phyloP scores from a whole-genome alignment of 768 basidiomycete genomes.

The Sutorius australiensis region DNA sequence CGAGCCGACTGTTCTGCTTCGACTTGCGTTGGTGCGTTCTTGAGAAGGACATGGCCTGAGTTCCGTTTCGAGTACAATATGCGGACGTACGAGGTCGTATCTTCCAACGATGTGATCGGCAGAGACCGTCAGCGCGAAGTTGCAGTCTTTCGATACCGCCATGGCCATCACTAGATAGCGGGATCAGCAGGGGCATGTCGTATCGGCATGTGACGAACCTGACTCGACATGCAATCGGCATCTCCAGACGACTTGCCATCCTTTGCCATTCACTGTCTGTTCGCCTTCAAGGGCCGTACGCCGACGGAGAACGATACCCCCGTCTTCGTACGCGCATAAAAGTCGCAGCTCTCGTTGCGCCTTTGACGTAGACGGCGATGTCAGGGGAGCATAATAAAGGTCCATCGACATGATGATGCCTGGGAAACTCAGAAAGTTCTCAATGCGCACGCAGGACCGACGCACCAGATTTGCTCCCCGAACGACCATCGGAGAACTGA shows the following conservation, averaged over 20 bases:
- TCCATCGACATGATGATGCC: conserved; percentile 91
- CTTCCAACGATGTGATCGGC: conserved; percentile 76
- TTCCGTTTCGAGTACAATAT: background rate
- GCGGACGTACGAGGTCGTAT: conserved; percentile 49
- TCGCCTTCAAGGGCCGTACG: conserved; percentile 38
- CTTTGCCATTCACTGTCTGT: conserved; percentile 58
- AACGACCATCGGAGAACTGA: conserved; percentile 41
- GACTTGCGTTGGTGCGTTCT: conserved; percentile 7
- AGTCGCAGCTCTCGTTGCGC: conserved; percentile 49
- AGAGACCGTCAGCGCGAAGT: conserved; percentile 74
- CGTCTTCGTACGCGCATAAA: conserved; percentile 81
- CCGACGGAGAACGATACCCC: conserved; percentile 68
- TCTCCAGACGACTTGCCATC: conserved; percentile 72
- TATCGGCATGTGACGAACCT: conserved; percentile 38
- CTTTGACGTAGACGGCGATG: conserved; percentile 32
- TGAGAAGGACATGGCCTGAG: background rate
- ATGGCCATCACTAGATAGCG: conserved; percentile 74
- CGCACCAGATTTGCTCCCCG: conserved; percentile 55
- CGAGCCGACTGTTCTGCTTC: conserved; percentile 26
- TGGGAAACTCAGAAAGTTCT: conserved; percentile 23
- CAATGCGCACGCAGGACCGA: background rate
- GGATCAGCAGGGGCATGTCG: background rate
- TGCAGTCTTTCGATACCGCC: conserved; percentile 56
- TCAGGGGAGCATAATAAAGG: conserved; percentile 42
- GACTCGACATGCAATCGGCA: conserved; percentile 68